Evolutionary conservation across 768 basidiomycete genomes (phyloP), one percentile per base, ranked within the genome.

Genomic region (Mycena haematopus): DNA sequence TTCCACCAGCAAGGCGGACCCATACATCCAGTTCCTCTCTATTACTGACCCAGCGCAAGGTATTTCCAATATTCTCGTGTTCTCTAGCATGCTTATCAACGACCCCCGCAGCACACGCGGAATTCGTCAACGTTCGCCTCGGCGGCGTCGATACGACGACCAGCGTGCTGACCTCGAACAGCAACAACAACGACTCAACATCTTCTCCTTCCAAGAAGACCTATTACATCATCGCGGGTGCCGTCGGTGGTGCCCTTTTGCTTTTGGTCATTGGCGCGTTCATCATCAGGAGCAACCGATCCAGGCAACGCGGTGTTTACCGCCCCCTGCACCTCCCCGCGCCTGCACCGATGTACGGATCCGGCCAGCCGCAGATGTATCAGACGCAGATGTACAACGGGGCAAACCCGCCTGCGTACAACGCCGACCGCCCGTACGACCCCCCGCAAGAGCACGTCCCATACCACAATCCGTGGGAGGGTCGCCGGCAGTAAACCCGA

Each of bases 11-110:
- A 77, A 79, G 14, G 79, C 72, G 21, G 77, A 83, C 31, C 92
- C 92, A 3, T 93, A 82, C 71, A 79, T 92, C 52, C 92, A 93
- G 70, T 77, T 93, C 60, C 76, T 88, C 25, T 80, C 91, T 9
- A 71, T 86, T 52, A 91, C 86, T 46, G 69, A 87, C 68, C 63
- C 77, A 6, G 72, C 75, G 19, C 68, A 77, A 6, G 62, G 62
- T 63, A 22, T 13, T 10, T n/a, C 29, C 22, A 21, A 13, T 3
- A 7, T 14, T 19, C 19, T 9, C 5, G 17, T n/a, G 15, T 36
- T 1, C 19, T 27, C 42, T 8, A 25, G 49, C 6, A 36, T 44
- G 15, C 3, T 22, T 25, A 17, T 29, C 33, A n/a, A 46, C 25
- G 8, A 25, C 21, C 46, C 10, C 22, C 15, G 35, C 38, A 63